Base-by-base conservation (phyloP, 2,329 filamentous ascomycete genomes). In the Pyrenophora teres region DNA sequence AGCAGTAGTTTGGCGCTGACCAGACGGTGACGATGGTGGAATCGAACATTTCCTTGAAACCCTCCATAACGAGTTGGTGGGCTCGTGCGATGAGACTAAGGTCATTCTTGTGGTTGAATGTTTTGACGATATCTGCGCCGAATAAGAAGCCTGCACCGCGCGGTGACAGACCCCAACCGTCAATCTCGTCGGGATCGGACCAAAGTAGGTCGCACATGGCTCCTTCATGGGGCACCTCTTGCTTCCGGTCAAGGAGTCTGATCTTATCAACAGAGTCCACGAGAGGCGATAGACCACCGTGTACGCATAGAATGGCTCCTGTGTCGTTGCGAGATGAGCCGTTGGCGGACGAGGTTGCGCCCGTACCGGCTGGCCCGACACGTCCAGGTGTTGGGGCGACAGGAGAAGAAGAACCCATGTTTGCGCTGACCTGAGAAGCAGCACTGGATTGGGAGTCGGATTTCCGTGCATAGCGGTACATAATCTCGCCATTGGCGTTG, bases 201-300 rank as follows among this genome's bases (percentile, higher is more conserved):
- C 94, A 99, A 2, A 99, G 83, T 0, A 99, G 81, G 74, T 99
- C 94, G 76, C 94, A 99, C 94, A 99, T 99, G 70, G 94, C 92
- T 49, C 94, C 94, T 77, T 99, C 94, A 70, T 99, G 94, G 0
- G 94, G 94, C 0, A 99, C 94, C 77, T 99, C 94, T 77, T 99
- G 94, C 75, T 97, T 97, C 23, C 67, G 87, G 73, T 99, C 95
- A 18, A 99, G 84, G 12, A 97, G 81, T 18, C 94, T 85, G 71
- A 99, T 99, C 76, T 96, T 96, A 72, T 99, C 93, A 40, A 99
- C 89, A 19, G 86, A 90, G 72, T 97, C 92, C 53, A 99, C 90
- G 9, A 97, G 80, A 1, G 94, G 94, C 18, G 89, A 94, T 6
- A 99, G 80, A 2, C 94, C 94, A 50, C 94, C 94, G 72, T 99